phyloP scores from a whole-genome alignment of 345 rosid species.

The Citrus medica region DNA sequence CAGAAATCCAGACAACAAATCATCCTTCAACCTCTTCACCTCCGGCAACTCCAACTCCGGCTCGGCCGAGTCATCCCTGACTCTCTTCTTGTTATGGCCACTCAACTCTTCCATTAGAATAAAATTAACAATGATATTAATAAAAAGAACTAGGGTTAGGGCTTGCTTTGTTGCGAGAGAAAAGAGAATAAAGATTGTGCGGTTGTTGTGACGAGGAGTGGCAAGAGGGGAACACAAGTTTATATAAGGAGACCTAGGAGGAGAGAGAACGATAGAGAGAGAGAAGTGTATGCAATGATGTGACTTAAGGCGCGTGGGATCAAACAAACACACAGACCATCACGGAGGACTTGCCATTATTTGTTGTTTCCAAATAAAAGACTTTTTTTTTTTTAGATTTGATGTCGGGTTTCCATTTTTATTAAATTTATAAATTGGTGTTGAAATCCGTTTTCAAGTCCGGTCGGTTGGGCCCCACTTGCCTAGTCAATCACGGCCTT shows the following conservation, averaged over 20 bases:
- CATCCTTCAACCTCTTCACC: constrained; percentile 45
- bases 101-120: constrained; percentile 32
- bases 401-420: constrained; percentile 20
- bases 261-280: constrained; percentile 25
- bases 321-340: constrained; percentile 31
- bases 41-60: constrained; percentile 27
- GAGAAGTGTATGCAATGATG: not conserved
- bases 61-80: constrained; percentile 38
- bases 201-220: constrained; percentile 25
- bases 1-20: constrained; percentile 25
- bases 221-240: constrained; percentile 24
- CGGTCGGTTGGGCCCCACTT: constrained; percentile 31
- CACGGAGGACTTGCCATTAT: constrained; percentile 41
- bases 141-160: not conserved
- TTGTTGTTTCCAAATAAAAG: not conserved
- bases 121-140: not conserved
- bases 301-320: constrained; percentile 40
- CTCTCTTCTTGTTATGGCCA: constrained; percentile 36
- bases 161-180: constrained; percentile 5
- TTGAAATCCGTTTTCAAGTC: constrained; percentile 30
- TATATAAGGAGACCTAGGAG: constrained; percentile 44
- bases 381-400: constrained; percentile 9
- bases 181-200: not conserved
- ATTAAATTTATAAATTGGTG: constrained; percentile 3
- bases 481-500: constrained; percentile 37